Conservation (phyloP, 2,329 filamentous ascomycete species). For the Exophiala mesophila region DNA sequence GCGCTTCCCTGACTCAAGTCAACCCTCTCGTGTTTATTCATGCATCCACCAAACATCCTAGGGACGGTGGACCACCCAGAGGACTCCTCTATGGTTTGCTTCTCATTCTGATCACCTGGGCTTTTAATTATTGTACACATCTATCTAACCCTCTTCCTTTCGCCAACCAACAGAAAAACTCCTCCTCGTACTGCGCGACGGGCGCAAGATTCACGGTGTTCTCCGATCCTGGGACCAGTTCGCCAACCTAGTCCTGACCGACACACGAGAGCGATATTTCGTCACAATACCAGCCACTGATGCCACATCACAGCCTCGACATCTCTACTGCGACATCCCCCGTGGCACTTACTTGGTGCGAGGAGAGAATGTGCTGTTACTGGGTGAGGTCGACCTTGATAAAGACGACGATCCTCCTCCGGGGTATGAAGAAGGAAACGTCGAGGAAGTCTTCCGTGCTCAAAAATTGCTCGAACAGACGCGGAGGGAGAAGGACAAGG, state of each 20-base stretch:
- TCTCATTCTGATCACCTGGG: too few species aligned
- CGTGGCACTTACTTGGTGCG: constrained; percentile 87
- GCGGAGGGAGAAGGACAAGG: constrained; percentile 70
- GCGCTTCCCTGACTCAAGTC: too few species aligned
- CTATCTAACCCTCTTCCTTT: too few species aligned
- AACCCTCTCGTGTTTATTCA: too few species aligned
- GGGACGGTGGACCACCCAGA: too few species aligned
- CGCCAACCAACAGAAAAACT: constrained; percentile 97
- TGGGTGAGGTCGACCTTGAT: constrained; percentile 96
- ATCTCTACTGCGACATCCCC: constrained; percentile 75
- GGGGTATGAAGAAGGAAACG: constrained; percentile 62
- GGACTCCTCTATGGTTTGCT: too few species aligned
- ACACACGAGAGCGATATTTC: constrained; percentile 85
- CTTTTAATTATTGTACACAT: too few species aligned
- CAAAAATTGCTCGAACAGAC: constrained; percentile 66
- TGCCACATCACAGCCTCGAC: constrained; percentile 36
- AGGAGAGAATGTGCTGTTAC: constrained; percentile 92
- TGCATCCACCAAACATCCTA: too few species aligned
- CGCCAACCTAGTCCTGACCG: constrained; percentile 90
- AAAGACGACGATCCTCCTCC: constrained; percentile 81
- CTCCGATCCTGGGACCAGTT: constrained; percentile 97
- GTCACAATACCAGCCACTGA: constrained; percentile 28
- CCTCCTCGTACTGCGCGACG: constrained; percentile 83
- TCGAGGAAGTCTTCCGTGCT: constrained; percentile 65
- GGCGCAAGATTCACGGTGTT: constrained; percentile 88